Evolutionary conservation across 441 rosid genomes (phyloP).

Genomic region (Pelargonium hybrid): DNA sequence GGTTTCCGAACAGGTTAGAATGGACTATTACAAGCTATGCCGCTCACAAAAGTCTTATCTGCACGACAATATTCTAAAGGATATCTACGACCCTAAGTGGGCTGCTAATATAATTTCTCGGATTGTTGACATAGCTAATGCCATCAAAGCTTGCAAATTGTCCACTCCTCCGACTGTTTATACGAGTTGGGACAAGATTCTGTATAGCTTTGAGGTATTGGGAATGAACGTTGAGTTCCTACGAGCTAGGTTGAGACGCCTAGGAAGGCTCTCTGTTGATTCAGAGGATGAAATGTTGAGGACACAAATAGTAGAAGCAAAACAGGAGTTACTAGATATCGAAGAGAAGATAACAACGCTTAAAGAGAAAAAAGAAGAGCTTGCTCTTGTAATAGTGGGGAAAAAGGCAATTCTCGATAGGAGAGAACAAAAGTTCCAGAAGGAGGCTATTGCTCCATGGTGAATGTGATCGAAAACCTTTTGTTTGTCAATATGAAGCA

Average conservation of each 20-base stretch:
- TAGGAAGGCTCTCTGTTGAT: not conserved
- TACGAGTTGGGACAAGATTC: not conserved
- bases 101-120: conserved; percentile 7
- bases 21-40: conserved; percentile 11
- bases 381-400: not conserved
- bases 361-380: not conserved
- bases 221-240: conserved; percentile 17
- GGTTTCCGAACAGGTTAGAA: conserved; percentile 2
- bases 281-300: not conserved
- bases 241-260: not conserved
- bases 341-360: not conserved
- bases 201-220: conserved; percentile 7
- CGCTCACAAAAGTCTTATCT: conserved; percentile 1
- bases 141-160: not conserved
- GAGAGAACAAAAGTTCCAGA: not conserved
- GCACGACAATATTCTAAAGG: not conserved
- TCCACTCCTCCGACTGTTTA: not conserved
- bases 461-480: not conserved
- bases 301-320: not conserved
- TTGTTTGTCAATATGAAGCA: not conserved
- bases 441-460: not conserved
- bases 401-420: not conserved
- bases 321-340: not conserved
- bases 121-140: conserved; percentile 4
- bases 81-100: not conserved